phyloP scores from a whole-genome alignment of 129 eudicot genomes.

The Lonicera japonica region DNA sequence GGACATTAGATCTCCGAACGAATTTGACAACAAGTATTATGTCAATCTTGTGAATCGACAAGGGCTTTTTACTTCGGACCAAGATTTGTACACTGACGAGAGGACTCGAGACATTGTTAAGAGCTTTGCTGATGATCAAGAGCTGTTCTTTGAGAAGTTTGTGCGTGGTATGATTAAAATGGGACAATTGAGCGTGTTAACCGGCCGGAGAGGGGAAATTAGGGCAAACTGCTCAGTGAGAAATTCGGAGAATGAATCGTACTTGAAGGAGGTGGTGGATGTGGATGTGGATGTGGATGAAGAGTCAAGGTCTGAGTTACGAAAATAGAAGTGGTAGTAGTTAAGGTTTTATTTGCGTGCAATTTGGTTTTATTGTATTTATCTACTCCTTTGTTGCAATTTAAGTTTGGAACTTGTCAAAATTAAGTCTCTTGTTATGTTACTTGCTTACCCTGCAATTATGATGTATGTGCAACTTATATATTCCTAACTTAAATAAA shows the following conservation, averaged over 20 bases:
- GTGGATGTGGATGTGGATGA: slow-evolving; percentile 35
- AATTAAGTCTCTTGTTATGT: no score
- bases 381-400: no score
- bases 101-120: slow-evolving; percentile 40
- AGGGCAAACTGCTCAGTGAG: slow-evolving; percentile 48
- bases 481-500: no score
- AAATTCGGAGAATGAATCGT: slow-evolving; percentile 33
- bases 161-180: slow-evolving; percentile 47
- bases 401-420: no score
- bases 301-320: slow-evolving; percentile 23
- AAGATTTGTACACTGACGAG: slow-evolving; percentile 42
- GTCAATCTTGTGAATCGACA: slow-evolving; percentile 43
- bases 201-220: slow-evolving; percentile 47
- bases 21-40: slow-evolving; percentile 47
- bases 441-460: no score
- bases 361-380: no score
- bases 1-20: slow-evolving; percentile 43
- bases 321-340: slow-evolving; percentile 13
- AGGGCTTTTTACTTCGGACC: slow-evolving; percentile 60
- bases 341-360: no score
- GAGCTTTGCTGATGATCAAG: slow-evolving; percentile 47
- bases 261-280: slow-evolving; percentile 24
- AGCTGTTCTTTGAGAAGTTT: slow-evolving; percentile 48
- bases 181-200: slow-evolving; percentile 58
- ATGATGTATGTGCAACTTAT: no score